Evolutionary conservation across 2,329 filamentous ascomycete species (phyloP), one percentile per base, ranked within the genome.

Genomic region (Daldinia eschscholtzii): DNA sequence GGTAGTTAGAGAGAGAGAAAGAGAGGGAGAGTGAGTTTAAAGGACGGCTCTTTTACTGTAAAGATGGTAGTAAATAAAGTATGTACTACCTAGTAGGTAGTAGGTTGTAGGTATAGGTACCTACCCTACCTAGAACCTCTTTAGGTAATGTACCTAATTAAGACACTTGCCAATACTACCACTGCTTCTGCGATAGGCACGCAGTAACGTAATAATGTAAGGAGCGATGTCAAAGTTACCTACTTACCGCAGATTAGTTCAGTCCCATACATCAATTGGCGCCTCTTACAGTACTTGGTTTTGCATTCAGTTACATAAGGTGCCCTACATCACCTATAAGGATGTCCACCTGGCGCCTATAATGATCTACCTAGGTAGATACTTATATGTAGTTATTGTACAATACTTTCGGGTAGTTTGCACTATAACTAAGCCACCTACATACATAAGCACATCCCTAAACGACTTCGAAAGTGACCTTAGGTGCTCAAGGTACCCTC

Each of bases 251-350:
- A 50, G 46, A 28, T 23, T 55, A 37, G 50, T 37, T 10, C 30
- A 37, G 50, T 37, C 12, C 30, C 50, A 20, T 64, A 37, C 35
- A 13, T 37, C 30, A n/a, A 39, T 37, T 64, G 28, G 48, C 35
- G n/a, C 46, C 48, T 64, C 46, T 65, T 65, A n/a, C n/a, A n/a
- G n/a, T n/a, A 56, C 60, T 41, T 37, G 10, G 35, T 6, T 10
- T 37, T 57, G 62, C 50, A 42, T 65, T 6, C 33, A 57, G 20
- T 41, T 56, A 23, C 13, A 44, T 12, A 7, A 9, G 20, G 20
- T 23, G 2, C 20, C 20, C 20, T 23, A 23, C 20, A 23, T 23
- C 20, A 23, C 20, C 20, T 23, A 23, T 23, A 23, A 23, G 20
- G 20, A 23, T 23, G 20, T 23, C 2, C 20, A 2, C 20, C 20